A percentile compares a stretch with the other conserved stretches of the same genome.
These are phyloP conservation scores for Nitzschia sp. DNA, from an alignment of 108 stramenopile genomes.

Conservation along the genomic window DNA sequence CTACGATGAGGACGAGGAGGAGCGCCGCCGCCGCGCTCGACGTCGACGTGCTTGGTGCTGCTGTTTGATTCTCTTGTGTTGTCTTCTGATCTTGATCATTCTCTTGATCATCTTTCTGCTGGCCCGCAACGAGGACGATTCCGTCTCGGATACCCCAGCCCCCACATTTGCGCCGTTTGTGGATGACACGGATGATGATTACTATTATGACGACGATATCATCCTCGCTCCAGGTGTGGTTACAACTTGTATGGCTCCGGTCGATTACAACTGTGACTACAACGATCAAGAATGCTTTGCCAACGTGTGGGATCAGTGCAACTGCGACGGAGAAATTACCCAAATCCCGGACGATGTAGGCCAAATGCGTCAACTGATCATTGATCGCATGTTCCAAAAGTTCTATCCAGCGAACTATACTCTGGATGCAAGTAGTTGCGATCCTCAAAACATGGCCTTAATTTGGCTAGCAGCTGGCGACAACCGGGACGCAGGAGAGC, in stretches of 20 bases:
- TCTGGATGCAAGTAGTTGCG: constrained; percentile 25
- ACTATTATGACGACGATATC: constrained; percentile 45
- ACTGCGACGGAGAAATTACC: constrained; percentile 35
- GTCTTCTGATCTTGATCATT: constrained; percentile 31
- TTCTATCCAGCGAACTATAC: constrained; percentile 33
- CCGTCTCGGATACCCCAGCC: constrained; percentile 4
- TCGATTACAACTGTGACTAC: constrained; percentile 25
- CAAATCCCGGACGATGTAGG: constrained; percentile 41
- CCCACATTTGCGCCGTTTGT: constrained; percentile 38
- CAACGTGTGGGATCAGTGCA: constrained; percentile 46
- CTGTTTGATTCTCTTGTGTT: constrained; percentile 35
- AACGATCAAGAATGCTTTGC: constrained; percentile 29
- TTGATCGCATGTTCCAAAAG: constrained; percentile 31
- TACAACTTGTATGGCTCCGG: constrained; percentile 34
- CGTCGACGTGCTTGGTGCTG: constrained; percentile 38
- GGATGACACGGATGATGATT: constrained; percentile 37
- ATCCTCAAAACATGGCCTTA: constrained; percentile 47
- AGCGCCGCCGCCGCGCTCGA: constrained; percentile 22
- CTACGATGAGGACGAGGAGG: constrained; percentile 43
- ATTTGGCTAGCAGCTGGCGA: constrained; percentile 51
- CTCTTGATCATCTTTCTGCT: constrained; percentile 28
- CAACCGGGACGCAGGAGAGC: constrained; percentile 49
- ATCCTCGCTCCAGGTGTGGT: constrained; percentile 28
- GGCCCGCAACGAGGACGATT: constrained; percentile 12
- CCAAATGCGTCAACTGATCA: constrained; percentile 26